phyloP scores from a whole-genome alignment of 139 green algal genomes.

The Ostreobium quekettii region DNA sequence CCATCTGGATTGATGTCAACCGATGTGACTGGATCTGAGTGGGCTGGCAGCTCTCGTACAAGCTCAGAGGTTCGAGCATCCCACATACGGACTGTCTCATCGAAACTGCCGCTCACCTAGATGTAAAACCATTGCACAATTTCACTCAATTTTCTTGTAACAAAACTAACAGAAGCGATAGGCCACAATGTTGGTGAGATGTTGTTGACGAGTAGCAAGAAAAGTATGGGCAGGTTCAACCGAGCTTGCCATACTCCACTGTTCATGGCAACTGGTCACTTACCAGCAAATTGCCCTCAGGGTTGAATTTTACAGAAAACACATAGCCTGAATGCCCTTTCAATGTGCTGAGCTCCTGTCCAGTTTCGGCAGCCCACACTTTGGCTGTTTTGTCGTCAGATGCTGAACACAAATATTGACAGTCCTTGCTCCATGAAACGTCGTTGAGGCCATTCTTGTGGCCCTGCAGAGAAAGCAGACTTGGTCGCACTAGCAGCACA shows the following conservation, averaged over 20 bases:
- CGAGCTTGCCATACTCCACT: too few relatives aligned
- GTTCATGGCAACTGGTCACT: constrained; percentile 7
- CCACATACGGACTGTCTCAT: constrained; percentile 88
- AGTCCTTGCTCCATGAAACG: constrained; percentile 61
- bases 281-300: constrained; percentile 65
- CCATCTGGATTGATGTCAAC: constrained; percentile 70
- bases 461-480: constrained; percentile 25
- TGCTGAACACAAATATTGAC: constrained; percentile 47
- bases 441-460: constrained; percentile 66
- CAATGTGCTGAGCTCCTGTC: constrained; percentile 44
- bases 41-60: constrained; percentile 69
- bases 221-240: too few relatives aligned
- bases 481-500: too few relatives aligned
- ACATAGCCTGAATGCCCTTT: constrained; percentile 80
- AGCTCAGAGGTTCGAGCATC: constrained; percentile 52
- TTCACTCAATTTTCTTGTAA: background rate
- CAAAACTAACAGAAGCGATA: too few relatives aligned
- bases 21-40: constrained; percentile 80
- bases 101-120: constrained; percentile 75
- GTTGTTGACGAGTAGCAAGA: too few relatives aligned
- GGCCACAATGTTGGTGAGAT: too few relatives aligned
- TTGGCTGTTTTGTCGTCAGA: constrained; percentile 55
- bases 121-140: background rate
- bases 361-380: constrained; percentile 49
- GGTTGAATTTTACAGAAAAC: constrained; percentile 73